These are phyloP conservation scores for Rhodotorula graminis DNA, from an alignment of 768 basidiomycete species.

Conservation along the genomic window DNA sequence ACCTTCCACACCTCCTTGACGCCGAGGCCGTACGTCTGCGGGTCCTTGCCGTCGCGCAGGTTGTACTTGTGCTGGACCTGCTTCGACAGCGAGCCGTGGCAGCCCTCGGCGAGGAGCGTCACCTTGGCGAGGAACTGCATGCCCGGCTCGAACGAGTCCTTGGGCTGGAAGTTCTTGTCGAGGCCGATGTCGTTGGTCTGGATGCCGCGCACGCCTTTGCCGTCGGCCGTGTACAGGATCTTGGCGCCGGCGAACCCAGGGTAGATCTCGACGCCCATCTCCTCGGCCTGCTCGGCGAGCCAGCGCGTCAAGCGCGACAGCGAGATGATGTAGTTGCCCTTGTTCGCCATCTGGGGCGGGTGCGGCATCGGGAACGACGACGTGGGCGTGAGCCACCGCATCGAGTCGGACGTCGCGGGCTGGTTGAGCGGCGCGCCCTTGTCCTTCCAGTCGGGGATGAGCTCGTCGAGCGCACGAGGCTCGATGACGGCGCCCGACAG, in stretches of 20 bases:
- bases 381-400: constrained; percentile 76
- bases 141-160: constrained; percentile 87
- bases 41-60: constrained; percentile 64
- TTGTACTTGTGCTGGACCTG: constrained; percentile 67
- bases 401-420: constrained; percentile 68
- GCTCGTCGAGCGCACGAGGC: constrained; percentile 80
- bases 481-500: constrained; percentile 94
- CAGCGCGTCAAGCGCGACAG: constrained; percentile 83
- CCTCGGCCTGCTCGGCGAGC: constrained; percentile 80
- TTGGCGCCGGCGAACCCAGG: constrained; percentile 92
- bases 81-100: constrained; percentile 86
- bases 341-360: constrained; percentile 94
- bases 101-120: constrained; percentile 88
- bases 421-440: constrained; percentile 73
- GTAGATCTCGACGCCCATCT: constrained; percentile 86
- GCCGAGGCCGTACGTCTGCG: constrained; percentile 93
- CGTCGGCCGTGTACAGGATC: constrained; percentile 63
- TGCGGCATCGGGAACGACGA: constrained; percentile 77
- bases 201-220: constrained; percentile 67
- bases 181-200: constrained; percentile 91
- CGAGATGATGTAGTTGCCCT: constrained; percentile 87
- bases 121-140: constrained; percentile 92
- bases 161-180: constrained; percentile 66
- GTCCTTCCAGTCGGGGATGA: constrained; percentile 76
- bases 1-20: constrained; percentile 98